Evolutionary conservation across 306 rosid species (phyloP).

Genomic region (Quercus aquifolioides): DNA sequence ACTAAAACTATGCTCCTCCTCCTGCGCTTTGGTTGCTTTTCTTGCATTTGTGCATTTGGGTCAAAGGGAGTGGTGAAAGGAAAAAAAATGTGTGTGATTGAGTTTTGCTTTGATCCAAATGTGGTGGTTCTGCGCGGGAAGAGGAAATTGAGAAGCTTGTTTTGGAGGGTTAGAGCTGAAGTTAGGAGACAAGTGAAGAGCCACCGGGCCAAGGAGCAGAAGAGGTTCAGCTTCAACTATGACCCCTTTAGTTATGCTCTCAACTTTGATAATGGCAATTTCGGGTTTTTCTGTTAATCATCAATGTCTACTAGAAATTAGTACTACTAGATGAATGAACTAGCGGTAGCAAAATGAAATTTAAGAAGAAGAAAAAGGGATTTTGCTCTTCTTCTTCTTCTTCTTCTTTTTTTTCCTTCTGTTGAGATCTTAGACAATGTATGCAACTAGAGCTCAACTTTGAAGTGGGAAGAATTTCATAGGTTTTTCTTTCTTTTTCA

Average conservation of each 20-base stretch:
- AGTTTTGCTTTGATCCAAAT: constrained; percentile 29
- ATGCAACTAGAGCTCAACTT: background rate
- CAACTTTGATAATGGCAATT: constrained; percentile 61
- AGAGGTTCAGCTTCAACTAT: constrained; percentile 45
- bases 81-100: constrained; percentile 4
- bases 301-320: background rate
- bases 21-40: background rate
- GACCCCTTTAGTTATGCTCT: constrained; percentile 65
- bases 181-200: constrained; percentile 35
- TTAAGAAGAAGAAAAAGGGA: background rate
- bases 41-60: background rate
- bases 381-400: background rate
- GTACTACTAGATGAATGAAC: background rate
- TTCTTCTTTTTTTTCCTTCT: too few relatives aligned
- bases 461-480: background rate
- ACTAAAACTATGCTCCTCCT: background rate
- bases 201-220: background rate
- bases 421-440: background rate
- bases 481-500: background rate
- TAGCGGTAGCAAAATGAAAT: background rate
- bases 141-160: constrained; percentile 42
- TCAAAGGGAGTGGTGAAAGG: background rate
- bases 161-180: constrained; percentile 52
- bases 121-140: constrained; percentile 33
- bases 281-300: constrained; percentile 45